These are phyloP conservation scores for Cornus florida DNA, from an alignment of 148 eudicot genomes.

Conservation along the genomic window DNA sequence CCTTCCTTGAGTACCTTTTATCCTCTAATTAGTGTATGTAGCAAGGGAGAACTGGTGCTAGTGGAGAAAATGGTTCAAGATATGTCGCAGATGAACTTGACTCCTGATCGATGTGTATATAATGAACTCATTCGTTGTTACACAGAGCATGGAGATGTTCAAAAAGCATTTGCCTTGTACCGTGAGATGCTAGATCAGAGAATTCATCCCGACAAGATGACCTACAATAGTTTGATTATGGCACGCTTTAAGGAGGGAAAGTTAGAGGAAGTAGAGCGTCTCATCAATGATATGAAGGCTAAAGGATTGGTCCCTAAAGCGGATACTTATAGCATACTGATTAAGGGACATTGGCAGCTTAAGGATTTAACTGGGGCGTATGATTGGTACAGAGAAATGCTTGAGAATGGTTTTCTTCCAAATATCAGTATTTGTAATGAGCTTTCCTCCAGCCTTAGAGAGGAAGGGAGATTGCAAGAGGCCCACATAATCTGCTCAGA, in stretches of 20 bases:
- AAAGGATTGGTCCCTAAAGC: conserved; percentile 53
- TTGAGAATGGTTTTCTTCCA: conserved; percentile 46
- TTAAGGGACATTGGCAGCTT: conserved; percentile 60
- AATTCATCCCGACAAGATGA: conserved; percentile 59
- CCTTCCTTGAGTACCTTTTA: conserved; percentile 70
- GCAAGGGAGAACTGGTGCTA: conserved; percentile 26
- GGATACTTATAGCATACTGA: conserved; percentile 61
- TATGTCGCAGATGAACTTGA: conserved; percentile 45
- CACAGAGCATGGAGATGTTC: conserved; percentile 53
- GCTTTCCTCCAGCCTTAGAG: conserved; percentile 66
- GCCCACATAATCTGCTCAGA: conserved; percentile 50
- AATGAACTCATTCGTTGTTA: conserved; percentile 63
- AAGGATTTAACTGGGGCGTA: conserved; percentile 52
- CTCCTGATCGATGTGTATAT: conserved; percentile 64
- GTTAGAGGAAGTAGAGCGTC: conserved; percentile 39
- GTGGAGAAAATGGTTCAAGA: conserved; percentile 58
- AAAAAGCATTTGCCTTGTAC: conserved; percentile 41
- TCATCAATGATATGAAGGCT: conserved; percentile 64
- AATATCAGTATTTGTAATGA: conserved; percentile 40
- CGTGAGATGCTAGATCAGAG: conserved; percentile 57
- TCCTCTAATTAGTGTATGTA: conserved; percentile 44
- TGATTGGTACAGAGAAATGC: conserved; percentile 70
- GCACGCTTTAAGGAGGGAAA: conserved; percentile 54
- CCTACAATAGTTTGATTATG: conserved; percentile 66
- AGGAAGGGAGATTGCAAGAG: conserved; percentile 61